These are phyloP conservation scores for Cyanidioschyzon merolae DNA, from an alignment of 23 red algal genomes.

Conservation along the genomic window DNA sequence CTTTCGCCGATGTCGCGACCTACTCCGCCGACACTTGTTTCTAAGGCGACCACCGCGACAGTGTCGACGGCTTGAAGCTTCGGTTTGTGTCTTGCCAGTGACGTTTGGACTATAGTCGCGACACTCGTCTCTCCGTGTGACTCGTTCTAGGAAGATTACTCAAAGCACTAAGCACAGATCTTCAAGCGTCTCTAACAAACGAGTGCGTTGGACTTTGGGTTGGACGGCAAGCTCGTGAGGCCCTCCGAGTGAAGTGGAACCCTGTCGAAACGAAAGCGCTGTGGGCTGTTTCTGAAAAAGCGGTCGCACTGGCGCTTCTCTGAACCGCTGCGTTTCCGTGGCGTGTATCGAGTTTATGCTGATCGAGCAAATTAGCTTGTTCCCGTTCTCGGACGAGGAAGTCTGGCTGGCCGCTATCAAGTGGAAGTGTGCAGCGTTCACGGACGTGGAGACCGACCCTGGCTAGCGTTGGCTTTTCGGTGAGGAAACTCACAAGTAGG, in stretches of 20 bases:
- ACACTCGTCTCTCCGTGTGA: too few relatives aligned
- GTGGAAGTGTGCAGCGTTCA: conserved; percentile 18
- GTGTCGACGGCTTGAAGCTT: too few relatives aligned
- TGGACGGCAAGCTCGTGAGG: not conserved
- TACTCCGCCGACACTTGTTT: too few relatives aligned
- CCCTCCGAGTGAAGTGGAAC: too few relatives aligned
- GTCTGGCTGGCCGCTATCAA: conserved; percentile 9
- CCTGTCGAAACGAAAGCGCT: not conserved
- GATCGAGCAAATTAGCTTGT: conserved; percentile 13
- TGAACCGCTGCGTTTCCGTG: not conserved
- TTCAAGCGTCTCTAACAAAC: too few relatives aligned
- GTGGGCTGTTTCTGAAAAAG: not conserved
- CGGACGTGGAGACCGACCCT: conserved; percentile 16
- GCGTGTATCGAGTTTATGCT: not conserved
- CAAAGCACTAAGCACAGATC: too few relatives aligned
- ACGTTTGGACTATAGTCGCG: too few relatives aligned
- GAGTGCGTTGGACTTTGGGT: too few relatives aligned
- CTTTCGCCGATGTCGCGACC: too few relatives aligned
- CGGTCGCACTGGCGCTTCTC: not conserved
- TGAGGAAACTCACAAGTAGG: not conserved
- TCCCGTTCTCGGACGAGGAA: conserved; percentile 18
- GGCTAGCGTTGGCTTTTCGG: not conserved
- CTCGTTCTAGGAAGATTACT: too few relatives aligned
- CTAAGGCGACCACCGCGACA: too few relatives aligned
- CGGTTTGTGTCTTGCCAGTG: too few relatives aligned